Percentiles rank a stretch among this genome's conserved stretches.
Conservation (phyloP, 106 monocot species). For the Dendrobium huoshanense region DNA sequence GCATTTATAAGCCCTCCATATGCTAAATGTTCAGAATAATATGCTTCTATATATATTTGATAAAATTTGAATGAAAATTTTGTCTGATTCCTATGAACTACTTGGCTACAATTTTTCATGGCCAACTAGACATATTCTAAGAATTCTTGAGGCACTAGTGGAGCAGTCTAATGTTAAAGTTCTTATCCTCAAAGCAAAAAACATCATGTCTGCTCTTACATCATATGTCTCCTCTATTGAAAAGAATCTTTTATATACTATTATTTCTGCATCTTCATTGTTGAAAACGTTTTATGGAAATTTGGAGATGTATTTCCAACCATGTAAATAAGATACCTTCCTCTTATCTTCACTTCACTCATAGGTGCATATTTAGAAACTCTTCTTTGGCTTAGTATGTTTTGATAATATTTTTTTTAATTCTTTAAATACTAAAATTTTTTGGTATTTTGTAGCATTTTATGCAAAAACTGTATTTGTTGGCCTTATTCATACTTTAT, state of each 20-base stretch:
- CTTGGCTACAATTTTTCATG: conserved; percentile 35
- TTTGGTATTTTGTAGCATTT: background rate
- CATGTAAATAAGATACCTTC: conserved; percentile 44
- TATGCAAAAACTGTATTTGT: background rate
- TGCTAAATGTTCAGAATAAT: conserved; percentile 50
- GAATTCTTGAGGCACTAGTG: conserved; percentile 42
- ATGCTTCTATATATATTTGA: conserved; percentile 37
- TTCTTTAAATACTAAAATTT: background rate
- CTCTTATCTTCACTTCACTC: conserved; percentile 44
- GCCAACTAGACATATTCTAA: conserved; percentile 46
- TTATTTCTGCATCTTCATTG: conserved; percentile 47
- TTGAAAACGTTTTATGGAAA: conserved; percentile 38
- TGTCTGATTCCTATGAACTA: conserved; percentile 40
- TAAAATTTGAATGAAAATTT: conserved; percentile 38
- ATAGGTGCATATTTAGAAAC: conserved; percentile 48
- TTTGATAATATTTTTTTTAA: background rate
- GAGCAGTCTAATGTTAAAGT: conserved; percentile 32
- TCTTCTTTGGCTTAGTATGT: background rate
- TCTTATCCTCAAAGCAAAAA: conserved; percentile 42
- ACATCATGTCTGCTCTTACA: conserved; percentile 31
- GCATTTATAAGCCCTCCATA: conserved; percentile 41
- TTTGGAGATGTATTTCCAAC: conserved; percentile 38
- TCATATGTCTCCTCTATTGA: conserved; percentile 38
- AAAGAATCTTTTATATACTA: conserved; percentile 56
- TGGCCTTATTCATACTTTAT: background rate